Evolutionary conservation across 78 protist genomes (phyloP), one percentile per base, ranked within the genome.

Genomic region (Dictyostelium purpureum): DNA sequence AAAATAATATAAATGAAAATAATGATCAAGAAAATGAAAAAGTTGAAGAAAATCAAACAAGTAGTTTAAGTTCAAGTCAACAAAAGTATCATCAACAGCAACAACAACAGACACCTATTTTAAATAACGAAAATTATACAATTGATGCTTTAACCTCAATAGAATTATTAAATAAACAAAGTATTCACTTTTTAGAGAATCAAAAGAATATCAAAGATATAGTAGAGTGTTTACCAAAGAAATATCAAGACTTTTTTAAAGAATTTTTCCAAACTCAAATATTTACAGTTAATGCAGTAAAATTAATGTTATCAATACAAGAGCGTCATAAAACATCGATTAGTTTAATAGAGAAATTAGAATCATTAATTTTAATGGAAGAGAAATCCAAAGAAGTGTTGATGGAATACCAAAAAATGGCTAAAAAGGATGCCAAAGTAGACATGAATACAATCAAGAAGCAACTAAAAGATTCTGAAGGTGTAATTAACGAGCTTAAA

Each of bases 291-390:
- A 85, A 85, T 73, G 92, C 82, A 4, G 82, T 85, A 12, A 43
- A 66, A 43, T 6, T 85, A 28, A 85, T 85, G 92, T 70, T 85
- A 3, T 59, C 76, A 6, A 61, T 73, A n/a, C 92, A 85, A 43
- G 92, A 85, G 37, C 47, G 82, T 28, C 92, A 85, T 52, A 83
- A 71, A 19, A 70, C 92, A 12, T 54, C 67, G 19, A 85, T 85
- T 14, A 43, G 75, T 31, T 49, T 61, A 28, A 73, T 85, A 18
- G 92, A 85, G 38, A 70, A 85, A 33, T 66, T 85, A 6, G 92
- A 85, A 38, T 85, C 92, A 35, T 70, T 85, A 49, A 85, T 85
- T 45, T 26, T 40, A 21, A 85, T 85, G 92, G 92, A 85, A 35
- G 92, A 85, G 75, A 85, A 85, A 47, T 73, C 82, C 0, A 85